Base-by-base conservation (phyloP, 495 filamentous ascomycete species). In the Aspergillus haitiensis region DNA sequence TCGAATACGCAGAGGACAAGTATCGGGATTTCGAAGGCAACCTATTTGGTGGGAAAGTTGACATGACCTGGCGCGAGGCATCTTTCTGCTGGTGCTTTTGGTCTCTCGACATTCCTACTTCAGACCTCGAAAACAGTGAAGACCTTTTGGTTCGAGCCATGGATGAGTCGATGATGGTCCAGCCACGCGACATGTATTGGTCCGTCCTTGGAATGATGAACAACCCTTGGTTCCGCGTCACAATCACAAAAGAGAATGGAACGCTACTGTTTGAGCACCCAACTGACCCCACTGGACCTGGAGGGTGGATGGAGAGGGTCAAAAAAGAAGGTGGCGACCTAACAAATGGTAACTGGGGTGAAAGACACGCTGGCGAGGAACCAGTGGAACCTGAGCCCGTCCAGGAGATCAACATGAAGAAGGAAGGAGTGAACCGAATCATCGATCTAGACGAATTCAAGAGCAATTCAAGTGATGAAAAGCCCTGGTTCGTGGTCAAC, bases 121-220 rank as follows among this genome's bases (percentile, higher is more conserved):
- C 79, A 1, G 84, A 88, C 42, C 77, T 98, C 18, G 70, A 76
- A 47, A 70, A 72, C 6, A 85, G 88, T 5, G 80, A 84, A 44
- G 92, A 93, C 60, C 83, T 97, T 13, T 76, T 96, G 49, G 88
- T 97, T 7, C 81, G 93, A 49, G 89, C 90, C 5, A 96, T 96
- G 90, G 93, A 98, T 67, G 93, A 98, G 49, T 84, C 88, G 34
- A 85, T 98, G 84, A 89, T 86, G 65, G 77, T 91, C 1, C 92
- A 96, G 67, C 93, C 93, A 6, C 80, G 89, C 59, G 93, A 98
- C 64, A 96, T 96, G 89, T 98, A 98, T 73, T 98, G 93, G 93
- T 90, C 84, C 57, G 93, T 97, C 15, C 75, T 97, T 44, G 93
- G 93, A 0, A 98, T 98, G 93, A 98, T 98, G 93, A 96, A 98